Evolutionary conservation across 2,329 filamentous ascomycete species (phyloP).

Genomic region (Zopfia rhizophila): DNA sequence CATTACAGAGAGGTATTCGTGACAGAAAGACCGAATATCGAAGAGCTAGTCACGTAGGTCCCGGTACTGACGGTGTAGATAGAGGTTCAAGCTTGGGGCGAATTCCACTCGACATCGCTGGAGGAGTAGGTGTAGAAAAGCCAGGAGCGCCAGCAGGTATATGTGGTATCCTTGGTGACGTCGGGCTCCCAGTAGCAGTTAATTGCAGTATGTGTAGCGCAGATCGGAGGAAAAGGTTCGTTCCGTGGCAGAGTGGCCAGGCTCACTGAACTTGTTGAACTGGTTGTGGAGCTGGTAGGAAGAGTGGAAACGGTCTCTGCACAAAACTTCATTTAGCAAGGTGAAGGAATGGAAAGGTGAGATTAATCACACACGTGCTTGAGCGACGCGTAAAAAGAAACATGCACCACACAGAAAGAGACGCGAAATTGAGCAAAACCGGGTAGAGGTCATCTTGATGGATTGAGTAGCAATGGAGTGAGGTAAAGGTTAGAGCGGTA

Average conservation of each 20-base stretch:
- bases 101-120: not conserved
- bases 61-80: slow-evolving; percentile 2
- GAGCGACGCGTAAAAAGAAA: no score
- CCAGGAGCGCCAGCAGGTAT: slow-evolving; percentile 4
- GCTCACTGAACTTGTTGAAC: no score
- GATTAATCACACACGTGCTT: no score
- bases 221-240: not conserved
- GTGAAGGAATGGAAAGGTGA: no score
- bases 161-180: not conserved
- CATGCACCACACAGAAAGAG: no score
- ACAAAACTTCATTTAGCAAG: no score
- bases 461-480: no score
- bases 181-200: slow-evolving; percentile 7
- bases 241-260: slow-evolving; percentile 3
- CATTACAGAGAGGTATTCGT: slow-evolving; percentile 1
- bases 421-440: no score
- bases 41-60: not conserved
- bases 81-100: not conserved
- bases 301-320: no score
- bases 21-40: not conserved
- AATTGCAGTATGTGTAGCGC: not conserved
- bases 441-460: no score
- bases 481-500: no score
- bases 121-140: slow-evolving; percentile 3
- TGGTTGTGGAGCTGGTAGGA: no score